Conservation (phyloP, 2,329 filamentous ascomycete genomes). For the Fusarium sp. region DNA sequence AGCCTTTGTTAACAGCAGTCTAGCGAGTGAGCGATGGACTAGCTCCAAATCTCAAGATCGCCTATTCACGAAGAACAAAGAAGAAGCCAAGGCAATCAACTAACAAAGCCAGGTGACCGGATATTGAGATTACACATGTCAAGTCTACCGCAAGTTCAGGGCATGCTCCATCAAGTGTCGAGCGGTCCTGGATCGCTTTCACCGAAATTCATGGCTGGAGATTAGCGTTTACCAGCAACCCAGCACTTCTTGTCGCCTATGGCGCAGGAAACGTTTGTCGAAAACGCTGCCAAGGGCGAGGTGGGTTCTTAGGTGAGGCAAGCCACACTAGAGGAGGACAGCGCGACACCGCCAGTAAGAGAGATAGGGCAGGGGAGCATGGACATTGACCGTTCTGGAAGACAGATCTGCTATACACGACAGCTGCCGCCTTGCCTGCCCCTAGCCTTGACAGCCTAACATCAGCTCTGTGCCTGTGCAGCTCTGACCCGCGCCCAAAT, state of each 20-base stretch:
- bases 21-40: conserved; percentile 34
- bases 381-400: conserved; percentile 46
- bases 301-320: conserved; percentile 48
- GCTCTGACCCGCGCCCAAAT: conserved; percentile 47
- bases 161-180: conserved; percentile 22
- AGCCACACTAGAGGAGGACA: conserved; percentile 45
- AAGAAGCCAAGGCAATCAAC: conserved; percentile 11
- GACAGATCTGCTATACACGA: conserved; percentile 47
- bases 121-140: conserved; percentile 41
- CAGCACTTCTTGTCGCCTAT: conserved; percentile 27
- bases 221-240: conserved; percentile 41
- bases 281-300: conserved; percentile 37
- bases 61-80: conserved; percentile 35
- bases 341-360: conserved; percentile 42
- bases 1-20: conserved; percentile 26
- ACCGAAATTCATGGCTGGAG: conserved; percentile 50
- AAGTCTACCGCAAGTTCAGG: conserved; percentile 38
- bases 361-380: conserved; percentile 37
- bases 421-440: conserved; percentile 34
- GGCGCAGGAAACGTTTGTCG: conserved; percentile 35
- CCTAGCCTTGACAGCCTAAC: conserved; percentile 40
- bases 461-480: conserved; percentile 35
- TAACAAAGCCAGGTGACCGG: conserved; percentile 38
- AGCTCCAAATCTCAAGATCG: conserved; percentile 24
- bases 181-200: conserved; percentile 43